Percentiles rank a stretch among this genome's conserved stretches.
phyloP scores from a whole-genome alignment of 495 filamentous ascomycete genomes.

The Penicillium odoratum region DNA sequence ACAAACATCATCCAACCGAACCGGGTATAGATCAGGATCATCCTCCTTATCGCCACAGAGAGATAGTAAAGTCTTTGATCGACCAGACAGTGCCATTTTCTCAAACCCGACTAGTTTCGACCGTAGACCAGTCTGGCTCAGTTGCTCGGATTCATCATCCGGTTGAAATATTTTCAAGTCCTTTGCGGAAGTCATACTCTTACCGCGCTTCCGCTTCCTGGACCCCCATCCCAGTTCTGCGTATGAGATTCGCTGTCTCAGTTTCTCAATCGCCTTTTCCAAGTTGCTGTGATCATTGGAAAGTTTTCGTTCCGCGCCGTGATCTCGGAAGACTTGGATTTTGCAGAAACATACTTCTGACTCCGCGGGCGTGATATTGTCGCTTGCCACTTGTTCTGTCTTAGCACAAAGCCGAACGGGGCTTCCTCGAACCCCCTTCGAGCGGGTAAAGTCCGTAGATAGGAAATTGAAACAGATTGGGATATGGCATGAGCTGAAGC shows the following conservation, averaged over 20 bases:
- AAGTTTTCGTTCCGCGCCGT: conserved; percentile 92
- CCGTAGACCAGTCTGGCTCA: neutral
- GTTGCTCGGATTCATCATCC: neutral
- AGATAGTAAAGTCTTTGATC: neutral
- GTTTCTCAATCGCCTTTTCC: conserved; percentile 90
- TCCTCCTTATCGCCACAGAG: conserved; percentile 4
- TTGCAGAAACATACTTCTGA: conserved; percentile 89
- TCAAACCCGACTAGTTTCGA: neutral
- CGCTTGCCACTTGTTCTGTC: conserved; percentile 60
- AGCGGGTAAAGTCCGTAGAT: conserved; percentile 97
- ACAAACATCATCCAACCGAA: neutral
- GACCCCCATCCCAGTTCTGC: neutral
- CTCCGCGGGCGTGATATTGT: neutral
- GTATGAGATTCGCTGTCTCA: conserved; percentile 48
- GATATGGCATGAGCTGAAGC: conserved; percentile 69
- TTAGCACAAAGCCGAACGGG: conserved; percentile 90
- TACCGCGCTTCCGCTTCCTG: conserved; percentile 9
- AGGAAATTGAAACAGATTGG: conserved; percentile 96
- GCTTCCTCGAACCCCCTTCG: conserved; percentile 96
- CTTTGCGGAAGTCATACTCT: neutral
- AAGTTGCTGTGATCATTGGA: conserved; percentile 90
- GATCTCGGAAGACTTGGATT: conserved; percentile 95
- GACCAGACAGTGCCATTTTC: neutral
- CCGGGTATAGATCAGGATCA: conserved; percentile 8
- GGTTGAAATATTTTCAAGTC: neutral